Evolutionary conservation across 495 filamentous ascomycete species (phyloP).

Genomic region (Hypoxylon rickii): DNA sequence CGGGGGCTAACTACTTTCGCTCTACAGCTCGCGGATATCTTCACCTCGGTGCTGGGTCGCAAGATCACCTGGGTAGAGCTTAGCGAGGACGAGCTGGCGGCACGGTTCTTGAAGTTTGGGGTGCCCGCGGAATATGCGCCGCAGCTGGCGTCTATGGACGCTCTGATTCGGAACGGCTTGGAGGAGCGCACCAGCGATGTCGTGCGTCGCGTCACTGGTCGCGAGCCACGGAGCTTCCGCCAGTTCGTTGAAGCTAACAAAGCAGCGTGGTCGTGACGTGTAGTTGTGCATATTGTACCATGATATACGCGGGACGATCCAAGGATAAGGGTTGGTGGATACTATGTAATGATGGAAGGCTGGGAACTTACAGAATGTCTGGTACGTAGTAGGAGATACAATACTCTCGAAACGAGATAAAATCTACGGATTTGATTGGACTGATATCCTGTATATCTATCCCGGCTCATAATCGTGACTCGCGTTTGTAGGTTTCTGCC

Average conservation of each 20-base stretch:
- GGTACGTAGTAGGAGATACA: no score
- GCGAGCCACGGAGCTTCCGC: constrained; percentile 38
- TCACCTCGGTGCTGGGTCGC: constrained; percentile 45
- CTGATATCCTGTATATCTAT: no score
- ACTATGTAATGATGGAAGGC: no score
- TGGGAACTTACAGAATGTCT: no score
- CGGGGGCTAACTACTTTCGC: no score
- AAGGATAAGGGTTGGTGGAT: no score
- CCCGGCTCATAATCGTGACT: no score
- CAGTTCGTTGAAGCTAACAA: constrained; percentile 43
- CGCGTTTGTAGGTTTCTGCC: no score
- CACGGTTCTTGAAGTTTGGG: constrained; percentile 31
- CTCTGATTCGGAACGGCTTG: constrained; percentile 38
- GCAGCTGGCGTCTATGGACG: constrained; percentile 45
- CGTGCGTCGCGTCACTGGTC: constrained; percentile 43
- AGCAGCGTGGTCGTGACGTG: constrained; percentile 40
- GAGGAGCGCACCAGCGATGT: constrained; percentile 49
- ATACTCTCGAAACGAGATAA: no score
- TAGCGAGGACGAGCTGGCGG: constrained; percentile 36
- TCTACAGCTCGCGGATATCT: constrained; percentile 47
- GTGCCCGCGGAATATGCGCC: constrained; percentile 42
- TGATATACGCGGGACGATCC: no score
- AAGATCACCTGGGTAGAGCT: constrained; percentile 52
- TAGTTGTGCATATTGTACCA: not conserved
- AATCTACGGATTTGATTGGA: no score